Evolutionary conservation across 257 asterid genomes (phyloP).

Genomic region (Pogostemon cablin): DNA sequence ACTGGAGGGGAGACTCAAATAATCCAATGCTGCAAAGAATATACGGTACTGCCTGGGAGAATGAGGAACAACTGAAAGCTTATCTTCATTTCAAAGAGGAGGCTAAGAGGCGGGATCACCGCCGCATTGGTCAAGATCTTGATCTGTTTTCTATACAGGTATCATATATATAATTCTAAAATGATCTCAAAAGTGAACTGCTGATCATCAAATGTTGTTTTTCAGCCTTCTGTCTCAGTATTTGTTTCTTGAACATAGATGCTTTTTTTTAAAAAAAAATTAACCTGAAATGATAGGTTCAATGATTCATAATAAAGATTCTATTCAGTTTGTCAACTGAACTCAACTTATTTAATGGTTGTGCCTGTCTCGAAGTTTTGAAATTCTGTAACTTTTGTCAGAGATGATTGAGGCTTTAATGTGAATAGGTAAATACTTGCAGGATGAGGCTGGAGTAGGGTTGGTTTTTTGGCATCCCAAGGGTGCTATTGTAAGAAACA

Average conservation of each 20-base stretch:
- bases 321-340: not conserved
- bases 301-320: not conserved
- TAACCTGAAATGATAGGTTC: not conserved
- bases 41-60: conserved; percentile 99
- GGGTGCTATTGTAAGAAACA: conserved; percentile 85
- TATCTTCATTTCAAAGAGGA: conserved; percentile 91
- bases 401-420: conserved; percentile 35
- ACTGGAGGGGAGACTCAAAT: conserved; percentile 95
- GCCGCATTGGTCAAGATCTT: conserved; percentile 95
- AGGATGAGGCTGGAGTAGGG: conserved; percentile 97
- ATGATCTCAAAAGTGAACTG: conserved; percentile 21
- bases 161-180: conserved; percentile 27
- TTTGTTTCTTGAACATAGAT: not conserved
- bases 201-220: not conserved
- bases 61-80: conserved; percentile 85
- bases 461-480: conserved; percentile 99
- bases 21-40: conserved; percentile 95
- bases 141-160: conserved; percentile 98
- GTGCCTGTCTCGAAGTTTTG: not conserved
- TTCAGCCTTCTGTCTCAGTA: conserved; percentile 7
- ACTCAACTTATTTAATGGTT: not conserved
- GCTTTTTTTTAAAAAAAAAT: not conserved
- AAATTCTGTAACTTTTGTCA: conserved; percentile 13
- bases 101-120: conserved; percentile 97
- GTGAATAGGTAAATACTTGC: conserved; percentile 39